Base-by-base conservation (phyloP, 2,329 filamentous ascomycete genomes). In the Stachybotrys elegans region DNA sequence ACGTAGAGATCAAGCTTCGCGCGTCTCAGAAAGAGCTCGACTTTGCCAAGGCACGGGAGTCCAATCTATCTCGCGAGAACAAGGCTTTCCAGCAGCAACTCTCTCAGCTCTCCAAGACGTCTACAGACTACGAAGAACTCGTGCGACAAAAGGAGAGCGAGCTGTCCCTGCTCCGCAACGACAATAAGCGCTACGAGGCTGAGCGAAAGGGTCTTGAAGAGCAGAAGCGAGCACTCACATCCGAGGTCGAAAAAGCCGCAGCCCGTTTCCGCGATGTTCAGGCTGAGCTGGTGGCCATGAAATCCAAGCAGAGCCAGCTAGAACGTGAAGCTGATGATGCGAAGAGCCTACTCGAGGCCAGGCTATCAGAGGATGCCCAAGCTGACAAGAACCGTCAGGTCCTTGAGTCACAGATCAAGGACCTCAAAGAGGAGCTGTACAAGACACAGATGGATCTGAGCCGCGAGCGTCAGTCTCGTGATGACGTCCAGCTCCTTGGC, bases 111-210 rank as follows among this genome's bases (percentile, higher is more conserved):
- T 93, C 93, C 0, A 83, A 88, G 40, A 96, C 92, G 0, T 95
- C 92, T 1, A 94, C 90, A 0, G 89, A 91, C 58, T 97, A 95
- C 52, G 93, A 98, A 65, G 92, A 97, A 56, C 78, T 97, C 35
- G 86, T 98, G 20, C 80, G 90, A 20, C 84, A 87, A 47, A 98
- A 97, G 62, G 93, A 98, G 60, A 95, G 91, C 62, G 94, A 98
- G 59, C 72, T 98, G 17, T 78, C 85, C 1, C 76, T 97, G 37
- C 75, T 97, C 25, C 88, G 90, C 54, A 82, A 83, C 11, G 93
- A 98, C 61, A 81, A 91, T 50, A 87, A 86, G 61, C 88, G 85
- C 51, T 84, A 86, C 52, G 87, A 95, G 60, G 81, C 83, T 42
- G 91, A 96, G 56, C 86, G 85, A 22, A 83, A 81, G 49, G 76